Evolutionary conservation across 768 basidiomycete genomes (phyloP), one percentile per base, ranked within the genome.

Genomic region (Astraeus odoratus): DNA sequence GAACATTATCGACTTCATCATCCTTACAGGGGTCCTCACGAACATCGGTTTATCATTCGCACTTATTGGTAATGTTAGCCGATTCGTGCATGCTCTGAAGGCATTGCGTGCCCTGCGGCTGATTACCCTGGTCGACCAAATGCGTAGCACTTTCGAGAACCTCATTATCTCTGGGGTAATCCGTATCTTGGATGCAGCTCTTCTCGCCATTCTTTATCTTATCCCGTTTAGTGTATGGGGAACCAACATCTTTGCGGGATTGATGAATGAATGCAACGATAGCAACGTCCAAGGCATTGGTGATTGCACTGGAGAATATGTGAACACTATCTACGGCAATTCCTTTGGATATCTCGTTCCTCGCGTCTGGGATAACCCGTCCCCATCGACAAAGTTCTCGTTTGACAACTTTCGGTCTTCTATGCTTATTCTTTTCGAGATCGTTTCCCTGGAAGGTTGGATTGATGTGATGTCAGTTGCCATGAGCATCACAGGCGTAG

Each of bases 391-490:
- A 1, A 75, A 75, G 1, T 97, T 92, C 68, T 86, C 83, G 2
- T 98, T 97, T 58, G 95, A 98, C 65, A 79, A 71, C 12, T 97
- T 97, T 66, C 73, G 77, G 6, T 67, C 82, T 3, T 85, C 90
- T 0, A 69, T 97, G 31, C 75, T 97, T 43, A 96, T 97, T 57
- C 74, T 97, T 1, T 97, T 96, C 56, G 95, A 98, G 66, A 92
- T 95, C 52, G 90, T 97, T 19, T 95, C 93, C 0, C 68, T 96
- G 39, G 93, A 95, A 66, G 95, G 95, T 2, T 97, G 94, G 95
- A 77, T 88, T n/a, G 90, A 94, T 58, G 95, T 93, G 40, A 86
- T 96, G 85, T 67, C 65, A 29, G 74, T 83, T 20, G 84, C 83
- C 1, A 86, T 86, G 62, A 79, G 81, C 50, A 85, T 96, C 51